Evolutionary conservation across 2,329 filamentous ascomycete species (phyloP), one percentile per base, ranked within the genome.

Genomic region (Penicillium sp.): DNA sequence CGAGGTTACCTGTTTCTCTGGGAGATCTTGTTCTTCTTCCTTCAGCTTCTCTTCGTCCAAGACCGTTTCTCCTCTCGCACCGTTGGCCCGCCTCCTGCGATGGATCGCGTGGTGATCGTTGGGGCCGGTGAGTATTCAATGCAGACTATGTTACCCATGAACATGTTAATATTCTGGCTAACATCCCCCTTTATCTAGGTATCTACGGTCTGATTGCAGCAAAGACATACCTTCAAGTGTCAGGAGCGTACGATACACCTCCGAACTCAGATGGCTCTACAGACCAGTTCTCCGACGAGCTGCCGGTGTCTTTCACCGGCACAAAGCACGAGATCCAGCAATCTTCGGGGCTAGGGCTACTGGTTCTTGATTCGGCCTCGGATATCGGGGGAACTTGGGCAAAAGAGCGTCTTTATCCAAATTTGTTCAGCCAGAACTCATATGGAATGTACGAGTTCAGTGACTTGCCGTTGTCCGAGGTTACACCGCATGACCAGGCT

Each of bases 401-500:
- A 2, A 47, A 51, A 7, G 57, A 63, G 13, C 55, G 62, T 1
- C 52, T 64, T 0, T 64, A 63, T 42, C 61, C 62, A 7, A 64
- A 61, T 12, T 50, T 64, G 8, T 49, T 58, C 4, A 60, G 60
- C n/a, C 59, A 64, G 28, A 60, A 58, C 35, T 59, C 61, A 4
- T 59, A 62, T 28, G 62, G 62, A 1, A 47, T 59, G 12, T 64
- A 63, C 46, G 62, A 64, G 48, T 62, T 60, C 34, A 63, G 59
- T 25, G 62, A 64, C 39, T 28, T 60, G 6, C 41, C 59, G 7
- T 50, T 65, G 6, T 42, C 50, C 3, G 43, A 53, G 0, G 50
- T 54, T 8, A 45, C 57, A 9, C 52, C 56, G 3, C 45, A 50
- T 9, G 47, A 50, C n/a, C n/a, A 43, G 6, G 39, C 49, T 9